These are phyloP conservation scores for Sicyos edulis DNA, from an alignment of 306 rosid species.

Conservation along the genomic window DNA sequence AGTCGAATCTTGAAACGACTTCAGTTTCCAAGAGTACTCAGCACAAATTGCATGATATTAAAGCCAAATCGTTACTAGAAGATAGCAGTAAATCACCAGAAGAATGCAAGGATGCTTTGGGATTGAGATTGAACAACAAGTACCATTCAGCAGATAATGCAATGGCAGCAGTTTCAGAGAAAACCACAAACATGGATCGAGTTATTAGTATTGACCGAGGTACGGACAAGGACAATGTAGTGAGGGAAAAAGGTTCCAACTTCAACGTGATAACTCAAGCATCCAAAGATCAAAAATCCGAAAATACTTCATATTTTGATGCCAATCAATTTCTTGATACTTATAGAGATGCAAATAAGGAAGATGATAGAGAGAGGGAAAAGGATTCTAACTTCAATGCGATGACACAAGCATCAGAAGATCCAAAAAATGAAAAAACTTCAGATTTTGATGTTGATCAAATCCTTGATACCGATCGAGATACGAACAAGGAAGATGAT, in stretches of 20 bases:
- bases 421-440: conserved; percentile 31
- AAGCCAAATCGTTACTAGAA: conserved; percentile 25
- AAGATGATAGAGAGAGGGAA: conserved; percentile 27
- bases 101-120: conserved; percentile 21
- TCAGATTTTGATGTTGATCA: not conserved
- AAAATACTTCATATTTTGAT: conserved; percentile 22
- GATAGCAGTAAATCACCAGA: conserved; percentile 23
- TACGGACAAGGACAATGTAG: conserved; percentile 24
- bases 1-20: conserved; percentile 32
- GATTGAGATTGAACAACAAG: conserved; percentile 1
- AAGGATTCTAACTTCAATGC: conserved; percentile 18
- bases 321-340: not conserved
- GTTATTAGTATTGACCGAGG: conserved; percentile 14
- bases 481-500: conserved; percentile 31
- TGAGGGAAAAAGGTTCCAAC: not conserved
- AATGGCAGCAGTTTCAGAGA: conserved; percentile 12
- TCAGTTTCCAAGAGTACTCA: conserved; percentile 19
- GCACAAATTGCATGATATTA: conserved; percentile 23
- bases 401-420: conserved; percentile 19
- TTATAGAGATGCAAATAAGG: conserved; percentile 19
- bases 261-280: not conserved
- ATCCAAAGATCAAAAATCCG: not conserved
- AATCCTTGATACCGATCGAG: conserved; percentile 8
- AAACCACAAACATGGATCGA: not conserved
- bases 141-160: conserved; percentile 8